Evolutionary conservation across 2,329 filamentous ascomycete genomes (phyloP).

Genomic region (Epichloe sylvatica): DNA sequence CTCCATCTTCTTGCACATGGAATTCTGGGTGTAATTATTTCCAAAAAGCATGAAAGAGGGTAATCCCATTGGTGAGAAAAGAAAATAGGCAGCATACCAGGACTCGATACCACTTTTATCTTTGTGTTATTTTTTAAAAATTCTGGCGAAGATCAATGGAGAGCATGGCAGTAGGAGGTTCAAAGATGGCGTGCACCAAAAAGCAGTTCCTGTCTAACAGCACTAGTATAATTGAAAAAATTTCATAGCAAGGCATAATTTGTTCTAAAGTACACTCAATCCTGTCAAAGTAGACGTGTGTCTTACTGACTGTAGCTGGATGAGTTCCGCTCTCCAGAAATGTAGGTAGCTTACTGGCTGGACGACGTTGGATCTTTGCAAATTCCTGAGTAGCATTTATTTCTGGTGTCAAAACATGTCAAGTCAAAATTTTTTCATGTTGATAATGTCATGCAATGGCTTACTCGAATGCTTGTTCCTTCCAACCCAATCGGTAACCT

Average conservation of each 20-base stretch:
- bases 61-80: neutral
- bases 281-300: no score
- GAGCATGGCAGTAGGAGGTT: neutral
- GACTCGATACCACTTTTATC: conserved; percentile 4
- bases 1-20: conserved; percentile 3
- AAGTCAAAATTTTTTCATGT: no score
- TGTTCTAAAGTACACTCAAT: no score
- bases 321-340: no score
- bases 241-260: neutral
- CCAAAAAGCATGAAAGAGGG: neutral
- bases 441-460: neutral
- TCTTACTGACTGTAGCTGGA: no score
- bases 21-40: conserved; percentile 5
- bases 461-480: neutral
- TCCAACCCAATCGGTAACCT: neutral
- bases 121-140: neutral
- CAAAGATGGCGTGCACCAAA: neutral
- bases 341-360: no score
- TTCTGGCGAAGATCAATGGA: neutral
- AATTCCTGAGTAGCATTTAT: no score
- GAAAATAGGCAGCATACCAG: neutral
- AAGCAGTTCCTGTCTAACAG: neutral
- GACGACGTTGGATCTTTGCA: no score
- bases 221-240: neutral
- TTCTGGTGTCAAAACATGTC: no score